phyloP scores from a whole-genome alignment of 148 eudicot genomes.

The Heliosperma pusillum region DNA sequence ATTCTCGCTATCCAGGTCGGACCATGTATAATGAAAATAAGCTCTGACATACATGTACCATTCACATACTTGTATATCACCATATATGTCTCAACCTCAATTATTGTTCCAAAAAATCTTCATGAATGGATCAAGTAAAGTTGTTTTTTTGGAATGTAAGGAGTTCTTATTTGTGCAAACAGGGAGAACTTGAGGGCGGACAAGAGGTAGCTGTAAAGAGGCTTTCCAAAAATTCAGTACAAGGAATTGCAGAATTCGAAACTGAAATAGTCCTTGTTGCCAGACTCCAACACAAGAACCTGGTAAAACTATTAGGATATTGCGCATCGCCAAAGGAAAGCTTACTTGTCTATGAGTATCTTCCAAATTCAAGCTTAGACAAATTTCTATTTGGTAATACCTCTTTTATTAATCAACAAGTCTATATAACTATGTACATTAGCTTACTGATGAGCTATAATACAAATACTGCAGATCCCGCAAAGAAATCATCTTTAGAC shows the following conservation, averaged over 20 bases:
- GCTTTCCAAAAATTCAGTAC: constrained; percentile 14
- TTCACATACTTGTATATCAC: too few relatives aligned
- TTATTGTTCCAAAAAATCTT: too few relatives aligned
- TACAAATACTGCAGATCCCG: background rate
- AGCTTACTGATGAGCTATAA: background rate
- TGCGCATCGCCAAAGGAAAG: constrained; percentile 10
- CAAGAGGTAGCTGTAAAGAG: constrained; percentile 14
- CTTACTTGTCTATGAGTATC: constrained; percentile 16
- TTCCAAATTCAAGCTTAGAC: constrained; percentile 15
- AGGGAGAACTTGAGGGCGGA: constrained; percentile 15
- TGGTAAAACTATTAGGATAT: constrained; percentile 14
- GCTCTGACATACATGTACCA: too few relatives aligned
- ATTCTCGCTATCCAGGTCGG: too few relatives aligned
- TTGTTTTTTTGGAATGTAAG: too few relatives aligned
- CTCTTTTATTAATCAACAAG: background rate
- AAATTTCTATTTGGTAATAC: constrained; percentile 7
- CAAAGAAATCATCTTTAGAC: constrained; percentile 11
- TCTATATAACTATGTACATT: background rate
- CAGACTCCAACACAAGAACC: constrained; percentile 11
- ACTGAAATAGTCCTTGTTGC: constrained; percentile 11
- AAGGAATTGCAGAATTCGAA: constrained; percentile 15
- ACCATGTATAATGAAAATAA: too few relatives aligned
- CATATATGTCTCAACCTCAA: too few relatives aligned
- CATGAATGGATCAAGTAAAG: too few relatives aligned
- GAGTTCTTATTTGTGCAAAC: too few relatives aligned